Evolutionary conservation across 768 basidiomycete genomes (phyloP).

Genomic region (Udeniomyces megalosporus): DNA sequence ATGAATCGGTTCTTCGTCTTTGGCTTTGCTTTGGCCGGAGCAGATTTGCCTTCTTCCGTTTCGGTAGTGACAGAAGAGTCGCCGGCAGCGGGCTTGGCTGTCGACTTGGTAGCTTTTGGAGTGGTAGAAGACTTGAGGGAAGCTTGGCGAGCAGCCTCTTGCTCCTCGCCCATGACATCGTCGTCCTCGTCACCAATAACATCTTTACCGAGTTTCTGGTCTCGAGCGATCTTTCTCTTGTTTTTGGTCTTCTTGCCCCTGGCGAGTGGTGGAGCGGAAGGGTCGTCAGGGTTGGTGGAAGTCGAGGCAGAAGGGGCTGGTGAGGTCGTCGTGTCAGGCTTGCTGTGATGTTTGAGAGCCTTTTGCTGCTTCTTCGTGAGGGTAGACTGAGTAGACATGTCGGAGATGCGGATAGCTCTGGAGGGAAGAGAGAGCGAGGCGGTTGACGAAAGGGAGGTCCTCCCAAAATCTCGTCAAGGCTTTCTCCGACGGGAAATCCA

Average conservation of each 20-base stretch:
- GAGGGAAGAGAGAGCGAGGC: no score
- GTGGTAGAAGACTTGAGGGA: no score
- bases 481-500: no score
- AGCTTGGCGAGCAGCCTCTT: constrained; percentile 1
- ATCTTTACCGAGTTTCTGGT: neutral
- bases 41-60: neutral
- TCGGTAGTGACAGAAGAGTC: neutral
- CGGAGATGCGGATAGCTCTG: no score
- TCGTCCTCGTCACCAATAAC: constrained; percentile 8
- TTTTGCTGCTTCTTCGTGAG: constrained; percentile 17
- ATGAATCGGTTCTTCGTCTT: constrained; percentile 12
- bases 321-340: neutral
- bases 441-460: no score
- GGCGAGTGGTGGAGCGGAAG: neutral
- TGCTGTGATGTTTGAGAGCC: constrained; percentile 1
- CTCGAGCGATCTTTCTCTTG: neutral
- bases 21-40: neutral
- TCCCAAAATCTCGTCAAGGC: no score
- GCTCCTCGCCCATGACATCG: constrained; percentile 8
- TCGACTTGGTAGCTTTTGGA: neutral
- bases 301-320: neutral
- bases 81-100: neutral
- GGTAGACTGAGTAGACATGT: neutral
- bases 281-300: neutral
- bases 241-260: constrained; percentile 11